A percentile compares a stretch with the other conserved stretches of the same genome.
These are phyloP conservation scores for Pleurotus eryngii DNA, from an alignment of 768 basidiomycete genomes.

Conservation along the genomic window DNA sequence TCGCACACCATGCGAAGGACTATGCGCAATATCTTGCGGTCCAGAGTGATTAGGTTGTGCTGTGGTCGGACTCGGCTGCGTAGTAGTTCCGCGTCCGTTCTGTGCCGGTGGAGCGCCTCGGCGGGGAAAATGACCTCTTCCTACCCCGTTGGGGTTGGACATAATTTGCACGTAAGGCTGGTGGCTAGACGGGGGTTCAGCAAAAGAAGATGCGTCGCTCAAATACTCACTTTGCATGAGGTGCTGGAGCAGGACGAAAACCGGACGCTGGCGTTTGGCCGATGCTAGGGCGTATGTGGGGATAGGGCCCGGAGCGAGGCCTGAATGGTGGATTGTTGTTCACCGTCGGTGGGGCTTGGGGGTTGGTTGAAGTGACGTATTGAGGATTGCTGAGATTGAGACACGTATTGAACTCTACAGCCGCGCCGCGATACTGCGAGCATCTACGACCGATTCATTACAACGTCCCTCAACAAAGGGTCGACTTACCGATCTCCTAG, in stretches of 20 bases:
- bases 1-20: background rate
- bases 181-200: background rate
- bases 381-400: constrained; percentile 87
- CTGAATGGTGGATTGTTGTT: constrained; percentile 53
- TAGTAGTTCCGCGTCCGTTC: background rate
- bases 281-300: constrained; percentile 50
- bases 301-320: constrained; percentile 65
- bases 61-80: background rate
- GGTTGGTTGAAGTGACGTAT: constrained; percentile 74
- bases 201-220: background rate
- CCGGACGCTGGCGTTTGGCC: constrained; percentile 58
- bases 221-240: background rate
- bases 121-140: background rate
- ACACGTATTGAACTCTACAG: constrained; percentile 83
- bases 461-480: background rate
- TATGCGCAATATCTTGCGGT: background rate
- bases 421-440: constrained; percentile 88
- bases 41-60: background rate
- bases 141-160: background rate
- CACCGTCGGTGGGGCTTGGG: constrained; percentile 49
- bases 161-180: background rate
- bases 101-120: background rate
- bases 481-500: constrained; percentile 67
- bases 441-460: constrained; percentile 47
- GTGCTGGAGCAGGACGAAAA: constrained; percentile 53